Percentiles rank a stretch among this genome's conserved stretches.
Conservation (phyloP, 352 stramenopile species). For the Pythium volutum region DNA sequence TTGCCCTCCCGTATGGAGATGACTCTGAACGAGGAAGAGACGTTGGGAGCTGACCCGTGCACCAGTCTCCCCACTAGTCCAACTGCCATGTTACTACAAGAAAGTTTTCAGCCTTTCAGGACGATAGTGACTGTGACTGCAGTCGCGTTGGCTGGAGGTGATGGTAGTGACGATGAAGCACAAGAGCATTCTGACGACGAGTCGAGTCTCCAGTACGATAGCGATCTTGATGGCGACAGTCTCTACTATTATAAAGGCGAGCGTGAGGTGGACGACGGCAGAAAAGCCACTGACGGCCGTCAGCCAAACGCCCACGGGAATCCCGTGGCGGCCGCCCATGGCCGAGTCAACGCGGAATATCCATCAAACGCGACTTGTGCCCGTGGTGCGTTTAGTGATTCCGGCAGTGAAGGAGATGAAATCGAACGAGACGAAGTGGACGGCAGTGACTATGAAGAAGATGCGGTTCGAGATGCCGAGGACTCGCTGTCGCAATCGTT, state of each 20-base stretch:
- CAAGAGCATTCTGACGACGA: background rate
- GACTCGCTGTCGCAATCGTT: conserved; percentile 15
- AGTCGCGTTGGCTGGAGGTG: background rate
- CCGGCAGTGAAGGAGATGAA: background rate
- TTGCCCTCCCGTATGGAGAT: background rate
- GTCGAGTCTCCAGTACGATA: background rate
- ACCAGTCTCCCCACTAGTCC: background rate
- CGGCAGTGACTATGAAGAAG: background rate
- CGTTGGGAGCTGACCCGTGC: background rate
- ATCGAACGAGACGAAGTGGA: background rate
- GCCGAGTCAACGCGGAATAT: background rate
- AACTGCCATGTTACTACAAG: conserved; percentile 1
- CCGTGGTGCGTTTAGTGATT: background rate
- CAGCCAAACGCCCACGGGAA: background rate
- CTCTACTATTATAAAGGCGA: background rate
- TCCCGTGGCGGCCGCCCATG: background rate
- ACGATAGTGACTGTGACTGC: background rate
- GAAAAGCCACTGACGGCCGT: background rate
- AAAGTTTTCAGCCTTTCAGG: conserved; percentile 4
- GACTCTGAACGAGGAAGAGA: background rate
- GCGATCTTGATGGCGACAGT: background rate
- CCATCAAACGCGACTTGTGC: background rate
- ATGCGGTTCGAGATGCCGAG: background rate
- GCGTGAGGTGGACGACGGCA: background rate
- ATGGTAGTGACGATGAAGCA: background rate